Base-by-base conservation (phyloP, 495 filamentous ascomycete genomes). In the Niebla homalea region DNA sequence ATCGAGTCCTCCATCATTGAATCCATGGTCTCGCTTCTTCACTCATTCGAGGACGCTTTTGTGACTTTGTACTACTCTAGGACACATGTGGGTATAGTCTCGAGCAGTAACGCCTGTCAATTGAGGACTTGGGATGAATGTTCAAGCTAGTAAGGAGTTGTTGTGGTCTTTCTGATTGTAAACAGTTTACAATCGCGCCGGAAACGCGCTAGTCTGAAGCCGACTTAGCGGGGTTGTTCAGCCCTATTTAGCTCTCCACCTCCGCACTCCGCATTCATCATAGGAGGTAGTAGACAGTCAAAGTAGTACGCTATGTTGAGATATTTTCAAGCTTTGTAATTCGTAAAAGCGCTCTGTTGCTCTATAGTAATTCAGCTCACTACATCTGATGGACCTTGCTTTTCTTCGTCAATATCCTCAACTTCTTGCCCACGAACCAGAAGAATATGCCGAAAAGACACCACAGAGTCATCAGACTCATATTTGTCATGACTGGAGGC, bases 401-500 rank as follows among this genome's bases (percentile, higher is more conserved):
- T 47, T 76, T 70, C 53, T 63, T 74, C 2, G 70, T 76, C 71
- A 69, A 76, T 51, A 67, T 68, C 43, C 77, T 57, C 51, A 78
- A 72, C 8, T 59, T 70, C 68, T 81, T 81, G 3, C 76, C 77
- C 48, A 68, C 71, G 49, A 64, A 72, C 57, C 72, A 80, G 57
- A 78, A 78, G 14, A 76, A 54, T 21, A 78, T 66, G 3, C 69
- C 75, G 52, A 64, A 75, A 16, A 70, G 62, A 62, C 70, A 76
- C 62, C 68, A 81, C 20, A 79, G 55, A 15, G 66, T 64, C 19
- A 68, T 65, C 64, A 81, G 56, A 35, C 61, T 57, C 70, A 75
- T 76, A 52, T 76, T 77, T 51, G 70, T 57, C 70, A 78, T 73
- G 52, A 76, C 75, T 12, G 70, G 67, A 22, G 60, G 59, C 45